Base-by-base conservation (phyloP, 495 filamentous ascomycete species). In the Letharia columbiana region DNA sequence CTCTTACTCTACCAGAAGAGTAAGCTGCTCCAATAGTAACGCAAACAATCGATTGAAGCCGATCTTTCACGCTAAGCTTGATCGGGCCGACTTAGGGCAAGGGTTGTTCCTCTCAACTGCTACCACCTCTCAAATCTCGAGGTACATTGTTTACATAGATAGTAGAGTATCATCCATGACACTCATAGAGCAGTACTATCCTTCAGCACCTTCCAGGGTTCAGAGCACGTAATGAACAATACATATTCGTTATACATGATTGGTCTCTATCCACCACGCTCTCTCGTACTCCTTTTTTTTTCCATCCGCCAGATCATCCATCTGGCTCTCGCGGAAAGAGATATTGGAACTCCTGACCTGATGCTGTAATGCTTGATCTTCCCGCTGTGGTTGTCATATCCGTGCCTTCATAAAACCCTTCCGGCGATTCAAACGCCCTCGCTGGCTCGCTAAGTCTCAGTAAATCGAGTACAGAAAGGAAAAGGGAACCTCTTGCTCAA, bases 341-440 rank as follows among this genome's bases (percentile, higher is more conserved):
- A 61, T 61, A 17, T 52, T 33, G 20, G 60, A 50, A 20, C 33
- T 9, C 58, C 5, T 39, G 18, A 35, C 63, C 58, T 66, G 47
- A 61, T 61, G 57, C 44, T 31, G 52, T 18, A 18, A 57, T 57
- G 40, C 58, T 28, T 52, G 8, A 35, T 40, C 23, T 5, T 56
- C n/a, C 49, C 39, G 41, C 42, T 60, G 42, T 52, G 57, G 33
- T 50, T 41, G n/a, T 66, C 44, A 62, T 42, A 45, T 61, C 57
- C 47, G 50, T 62, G 64, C 44, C 59, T 41, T 62, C 64, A 39
- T 66, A 13, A 61, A 62, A 35, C 44, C 64, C 17, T 66, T 49
- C 47, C 49, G 23, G 49, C 64, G 31, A 20, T 61, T 56, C 44
- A 35, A 66, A 66, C 64, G 64, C 64, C 64, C 58, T 66, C 64